Base-by-base conservation (phyloP, 2,329 filamentous ascomycete species). In the Scopulariopsis brevicaulis region DNA sequence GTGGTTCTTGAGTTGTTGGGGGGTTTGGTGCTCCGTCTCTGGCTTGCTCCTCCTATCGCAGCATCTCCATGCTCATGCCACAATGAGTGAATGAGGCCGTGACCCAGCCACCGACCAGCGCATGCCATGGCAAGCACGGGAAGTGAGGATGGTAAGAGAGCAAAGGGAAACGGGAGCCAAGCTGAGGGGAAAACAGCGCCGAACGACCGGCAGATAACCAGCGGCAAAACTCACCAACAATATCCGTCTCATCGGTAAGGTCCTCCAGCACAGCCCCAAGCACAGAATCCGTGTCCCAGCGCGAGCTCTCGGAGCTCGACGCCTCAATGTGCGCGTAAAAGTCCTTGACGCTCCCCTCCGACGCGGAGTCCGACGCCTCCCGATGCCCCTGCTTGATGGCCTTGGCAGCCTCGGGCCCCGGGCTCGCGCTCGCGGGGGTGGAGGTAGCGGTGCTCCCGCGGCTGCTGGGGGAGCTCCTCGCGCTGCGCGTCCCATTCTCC, bases 1-100 rank as follows among this genome's bases (percentile, higher is more conserved):
- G 28, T n/a, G 37, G 51, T 46, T 59, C 46, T 57, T 15, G 37
- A 53, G 57, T 55, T 57, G 52, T 55, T 55, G 51, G 48, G 60
- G 62, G 55, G 12, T 34, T 28, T 25, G 14, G 11, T 35, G 24
- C 28, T 14, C 52, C 32, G 4, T 4, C 32, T 32, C 37, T 18
- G 40, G 7, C 18, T 18, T n/a, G 14, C 6, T 18, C 14, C 18
- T 3, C 11, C 37, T 12, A 15, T 14, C 12, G 37, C 37, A 11
- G n/a, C 15, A 46, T 46, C 3, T n/a, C 40, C 40, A n/a, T 7
- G 15, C 18, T n/a, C 6, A 18, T n/a, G 3, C 18, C 15, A n/a
- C 40, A n/a, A 8, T n/a, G 18, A 14, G 18, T 15, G n/a, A n/a
- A 43, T n/a, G n/a, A 7, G 40, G 2, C 15, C 18, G 18, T 46